phyloP scores from a whole-genome alignment of 1,139 yeast species.

The Candida tunisiensis region DNA sequence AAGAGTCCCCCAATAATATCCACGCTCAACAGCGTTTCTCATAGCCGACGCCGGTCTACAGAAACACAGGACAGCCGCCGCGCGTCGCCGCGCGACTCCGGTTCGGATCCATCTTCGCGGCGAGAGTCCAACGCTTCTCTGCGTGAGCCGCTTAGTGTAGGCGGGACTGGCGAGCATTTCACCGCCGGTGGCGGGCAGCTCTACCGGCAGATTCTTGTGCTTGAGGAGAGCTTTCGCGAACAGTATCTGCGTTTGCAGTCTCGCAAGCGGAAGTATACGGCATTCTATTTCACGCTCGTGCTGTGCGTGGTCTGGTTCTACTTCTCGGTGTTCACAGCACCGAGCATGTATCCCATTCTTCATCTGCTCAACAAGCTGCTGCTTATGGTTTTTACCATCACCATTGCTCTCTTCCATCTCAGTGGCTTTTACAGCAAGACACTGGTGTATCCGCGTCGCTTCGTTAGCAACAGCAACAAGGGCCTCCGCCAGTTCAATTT shows the following conservation, averaged over 20 bases:
- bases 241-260: constrained; percentile 63
- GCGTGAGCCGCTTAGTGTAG: too few species aligned
- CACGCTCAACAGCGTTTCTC: too few species aligned
- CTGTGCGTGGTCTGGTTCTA: constrained; percentile 15
- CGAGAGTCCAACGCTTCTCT: too few species aligned
- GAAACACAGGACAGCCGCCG: too few species aligned
- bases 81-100: too few species aligned
- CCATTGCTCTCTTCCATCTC: constrained; percentile 60
- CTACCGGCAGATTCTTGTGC: constrained; percentile 60
- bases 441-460: constrained; percentile 64
- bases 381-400: constrained; percentile 49
- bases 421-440: constrained; percentile 85
- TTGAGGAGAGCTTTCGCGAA: constrained; percentile 71
- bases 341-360: constrained; percentile 19
- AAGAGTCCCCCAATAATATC: too few species aligned
- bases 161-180: too few species aligned
- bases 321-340: constrained; percentile 14
- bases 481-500: constrained; percentile 75
- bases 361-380: constrained; percentile 33
- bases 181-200: too few species aligned
- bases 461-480: constrained; percentile 65
- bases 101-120: too few species aligned
- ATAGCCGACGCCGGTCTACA: too few species aligned
- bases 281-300: constrained; percentile 40
- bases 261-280: constrained; percentile 54